These are phyloP conservation scores for Sugiyamaella qingdaonensis DNA, from an alignment of 805 yeast genomes.

Conservation along the genomic window DNA sequence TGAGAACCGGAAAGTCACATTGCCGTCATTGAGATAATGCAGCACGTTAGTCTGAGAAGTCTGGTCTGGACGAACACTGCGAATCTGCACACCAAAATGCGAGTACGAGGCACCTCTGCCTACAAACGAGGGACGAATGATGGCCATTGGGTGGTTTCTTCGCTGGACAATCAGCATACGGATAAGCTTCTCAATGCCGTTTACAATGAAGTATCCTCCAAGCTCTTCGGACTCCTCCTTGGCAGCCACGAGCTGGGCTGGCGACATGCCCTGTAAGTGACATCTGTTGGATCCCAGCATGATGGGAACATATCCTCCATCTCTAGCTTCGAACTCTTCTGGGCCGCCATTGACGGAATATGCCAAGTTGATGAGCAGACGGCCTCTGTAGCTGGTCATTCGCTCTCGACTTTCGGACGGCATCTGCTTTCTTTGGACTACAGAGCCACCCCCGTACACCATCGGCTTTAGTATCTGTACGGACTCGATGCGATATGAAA, in stretches of 20 bases:
- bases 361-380: conserved; percentile 68
- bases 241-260: conserved; percentile 67
- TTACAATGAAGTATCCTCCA: conserved; percentile 94
- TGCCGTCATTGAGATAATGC: conserved; percentile 93
- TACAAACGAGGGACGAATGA: conserved; percentile 88
- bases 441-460: conserved; percentile 66
- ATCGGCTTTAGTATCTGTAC: conserved; percentile 84
- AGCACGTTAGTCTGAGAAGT: conserved; percentile 96
- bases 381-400: conserved; percentile 74
- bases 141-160: conserved; percentile 97
- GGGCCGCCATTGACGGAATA: conserved; percentile 91
- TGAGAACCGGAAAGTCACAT: conserved; percentile 91
- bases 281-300: conserved; percentile 92
- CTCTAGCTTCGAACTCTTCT: conserved; percentile 73
- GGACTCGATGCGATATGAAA: conserved; percentile 69
- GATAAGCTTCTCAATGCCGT: conserved; percentile 93
- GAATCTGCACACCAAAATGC: conserved; percentile 86
- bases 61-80: conserved; percentile 94
- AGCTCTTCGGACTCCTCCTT: conserved; percentile 93
- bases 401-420: conserved; percentile 93
- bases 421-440: conserved; percentile 67
- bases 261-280: conserved; percentile 79
- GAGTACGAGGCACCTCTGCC: conserved; percentile 92
- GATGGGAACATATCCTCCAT: conserved; percentile 85
- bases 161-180: conserved; percentile 98